Evolutionary conservation across 371 early-diverging fungal genomes (phyloP).

Genomic region (Mortierella sp.): DNA sequence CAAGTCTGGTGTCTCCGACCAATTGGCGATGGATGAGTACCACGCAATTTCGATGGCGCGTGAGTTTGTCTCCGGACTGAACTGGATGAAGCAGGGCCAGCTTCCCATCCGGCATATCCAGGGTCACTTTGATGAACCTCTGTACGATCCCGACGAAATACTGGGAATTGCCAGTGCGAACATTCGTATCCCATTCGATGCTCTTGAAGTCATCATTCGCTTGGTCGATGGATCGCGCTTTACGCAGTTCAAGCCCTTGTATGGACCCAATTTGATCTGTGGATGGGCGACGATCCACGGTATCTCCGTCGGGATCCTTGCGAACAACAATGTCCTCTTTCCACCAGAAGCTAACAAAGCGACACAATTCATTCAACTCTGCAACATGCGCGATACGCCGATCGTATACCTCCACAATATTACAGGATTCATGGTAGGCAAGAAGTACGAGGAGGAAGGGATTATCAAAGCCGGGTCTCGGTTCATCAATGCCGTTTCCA

Average conservation of each 20-base stretch:
- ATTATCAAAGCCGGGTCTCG: slow-evolving; percentile 82
- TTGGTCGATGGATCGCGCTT: slow-evolving; percentile 76
- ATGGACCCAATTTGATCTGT: slow-evolving; percentile 72
- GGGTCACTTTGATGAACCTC: slow-evolving; percentile 67
- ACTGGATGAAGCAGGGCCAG: slow-evolving; percentile 69
- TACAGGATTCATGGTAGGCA: slow-evolving; percentile 87
- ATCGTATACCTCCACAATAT: slow-evolving; percentile 79
- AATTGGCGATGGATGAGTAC: slow-evolving; percentile 71
- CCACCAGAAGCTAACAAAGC: slow-evolving; percentile 81
- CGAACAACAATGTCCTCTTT: slow-evolving; percentile 80
- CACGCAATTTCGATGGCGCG: slow-evolving; percentile 75
- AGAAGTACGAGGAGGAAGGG: slow-evolving; percentile 78
- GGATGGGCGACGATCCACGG: slow-evolving; percentile 78
- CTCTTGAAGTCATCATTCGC: slow-evolving; percentile 74
- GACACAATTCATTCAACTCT: slow-evolving; percentile 81
- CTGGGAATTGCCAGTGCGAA: slow-evolving; percentile 75
- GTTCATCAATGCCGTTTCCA: slow-evolving; percentile 83
- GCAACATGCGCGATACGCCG: slow-evolving; percentile 77
- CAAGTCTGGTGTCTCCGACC: slow-evolving; percentile 72
- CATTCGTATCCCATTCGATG: slow-evolving; percentile 75
- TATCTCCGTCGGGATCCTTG: slow-evolving; percentile 77
- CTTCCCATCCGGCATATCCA: slow-evolving; percentile 63
- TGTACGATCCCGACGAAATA: slow-evolving; percentile 69
- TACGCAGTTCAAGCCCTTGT: slow-evolving; percentile 72
- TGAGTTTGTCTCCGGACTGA: slow-evolving; percentile 71